Percentiles rank a stretch among this genome's conserved stretches.
phyloP scores from a whole-genome alignment of 257 asterid genomes.

The Osmanthus fragrans region DNA sequence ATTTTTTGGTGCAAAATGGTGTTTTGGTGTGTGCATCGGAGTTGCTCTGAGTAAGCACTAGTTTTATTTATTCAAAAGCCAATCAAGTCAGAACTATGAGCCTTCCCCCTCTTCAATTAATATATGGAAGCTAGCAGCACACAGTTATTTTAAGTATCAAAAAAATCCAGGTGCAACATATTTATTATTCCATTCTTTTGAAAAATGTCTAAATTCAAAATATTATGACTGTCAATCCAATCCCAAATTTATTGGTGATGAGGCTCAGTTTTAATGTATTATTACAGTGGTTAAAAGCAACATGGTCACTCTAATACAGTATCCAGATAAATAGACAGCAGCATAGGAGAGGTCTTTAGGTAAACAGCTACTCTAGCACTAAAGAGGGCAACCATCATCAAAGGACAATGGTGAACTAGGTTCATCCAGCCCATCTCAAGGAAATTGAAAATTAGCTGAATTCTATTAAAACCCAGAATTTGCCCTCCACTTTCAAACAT shows the following conservation, averaged over 20 bases:
- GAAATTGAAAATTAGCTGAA: neutral
- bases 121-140: neutral
- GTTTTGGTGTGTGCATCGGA: too few species aligned
- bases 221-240: neutral
- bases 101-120: neutral
- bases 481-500: neutral
- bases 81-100: neutral
- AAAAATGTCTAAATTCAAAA: neutral
- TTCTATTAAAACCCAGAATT: neutral
- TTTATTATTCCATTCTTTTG: neutral
- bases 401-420: neutral
- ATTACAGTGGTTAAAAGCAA: neutral
- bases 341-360: neutral
- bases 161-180: neutral
- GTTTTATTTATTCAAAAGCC: neutral
- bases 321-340: neutral
- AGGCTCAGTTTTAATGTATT: neutral
- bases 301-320: neutral
- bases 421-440: neutral
- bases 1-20: too few species aligned
- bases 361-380: neutral
- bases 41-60: neutral
- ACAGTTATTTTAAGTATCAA: neutral
- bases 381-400: neutral
- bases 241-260: neutral